phyloP scores from a whole-genome alignment of 139 green algal genomes.

The Chlamydomonas sp. region DNA sequence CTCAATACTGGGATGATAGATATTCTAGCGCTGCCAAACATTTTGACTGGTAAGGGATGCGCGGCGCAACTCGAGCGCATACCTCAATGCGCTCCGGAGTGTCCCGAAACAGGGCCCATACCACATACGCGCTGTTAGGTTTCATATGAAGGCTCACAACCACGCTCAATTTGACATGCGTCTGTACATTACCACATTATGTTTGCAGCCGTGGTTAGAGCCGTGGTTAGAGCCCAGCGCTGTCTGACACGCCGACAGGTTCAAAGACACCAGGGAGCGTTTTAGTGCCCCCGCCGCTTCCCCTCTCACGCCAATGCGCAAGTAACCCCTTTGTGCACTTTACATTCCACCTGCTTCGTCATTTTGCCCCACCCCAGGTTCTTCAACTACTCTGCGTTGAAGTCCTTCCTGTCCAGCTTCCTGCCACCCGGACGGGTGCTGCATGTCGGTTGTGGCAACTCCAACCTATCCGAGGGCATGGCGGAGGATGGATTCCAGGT shows the following conservation, averaged over 20 bases:
- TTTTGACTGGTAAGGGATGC: conserved; percentile 10
- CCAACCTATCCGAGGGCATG: conserved; percentile 41
- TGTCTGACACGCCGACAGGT: no score
- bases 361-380: not conserved
- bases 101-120: no score
- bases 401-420: not conserved
- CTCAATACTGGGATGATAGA: conserved; percentile 11
- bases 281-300: no score
- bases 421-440: not conserved
- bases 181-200: no score
- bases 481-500: conserved; percentile 39
- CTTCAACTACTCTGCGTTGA: not conserved
- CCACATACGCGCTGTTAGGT: no score
- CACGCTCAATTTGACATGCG: no score
- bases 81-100: not conserved
- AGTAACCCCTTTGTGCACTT: not conserved
- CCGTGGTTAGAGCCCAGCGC: no score
- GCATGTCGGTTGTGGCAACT: conserved; percentile 55
- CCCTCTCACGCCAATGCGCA: not conserved
- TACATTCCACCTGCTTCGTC: no score
- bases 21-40: conserved; percentile 7
- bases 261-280: no score
- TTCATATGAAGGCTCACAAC: no score
- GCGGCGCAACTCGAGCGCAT: not conserved
- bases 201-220: no score